Conservation (phyloP, 345 rosid species). For the Turnera subulata region DNA sequence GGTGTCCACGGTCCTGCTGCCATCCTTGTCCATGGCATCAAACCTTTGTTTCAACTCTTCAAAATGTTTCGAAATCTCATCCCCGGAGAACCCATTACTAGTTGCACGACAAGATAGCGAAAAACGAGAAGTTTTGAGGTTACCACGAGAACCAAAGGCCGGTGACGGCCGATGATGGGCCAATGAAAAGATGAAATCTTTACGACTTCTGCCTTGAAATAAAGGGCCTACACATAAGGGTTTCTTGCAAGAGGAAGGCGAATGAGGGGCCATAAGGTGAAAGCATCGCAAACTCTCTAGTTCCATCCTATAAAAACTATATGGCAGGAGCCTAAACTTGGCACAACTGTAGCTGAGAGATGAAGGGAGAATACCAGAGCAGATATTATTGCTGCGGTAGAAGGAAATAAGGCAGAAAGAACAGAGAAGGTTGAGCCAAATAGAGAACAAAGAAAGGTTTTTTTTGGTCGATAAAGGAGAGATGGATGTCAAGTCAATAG, state of each 20-base stretch:
- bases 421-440: no score
- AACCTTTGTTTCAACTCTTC: conserved; percentile 1
- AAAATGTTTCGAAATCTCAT: conserved; percentile 18
- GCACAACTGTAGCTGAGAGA: no score
- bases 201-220: conserved; percentile 2
- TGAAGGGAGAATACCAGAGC: no score
- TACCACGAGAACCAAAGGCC: conserved; percentile 16
- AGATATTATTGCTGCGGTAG: no score
- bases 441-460: no score
- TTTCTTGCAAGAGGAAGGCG: conserved; percentile 7
- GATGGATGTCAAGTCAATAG: no score
- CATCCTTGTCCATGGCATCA: not conserved
- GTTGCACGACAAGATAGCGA: conserved; percentile 17
- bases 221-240: conserved; percentile 2
- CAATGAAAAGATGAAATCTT: not conserved
- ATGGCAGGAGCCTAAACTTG: no score
- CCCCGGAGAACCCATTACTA: conserved; percentile 15
- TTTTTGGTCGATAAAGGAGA: no score
- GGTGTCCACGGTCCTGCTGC: conserved; percentile 8
- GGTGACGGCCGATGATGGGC: conserved; percentile 14
- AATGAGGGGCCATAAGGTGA: conserved; percentile 11
- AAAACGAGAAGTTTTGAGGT: conserved; percentile 9
- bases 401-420: no score
- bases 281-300: conserved; percentile 22
- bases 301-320: conserved; percentile 7